A percentile compares a stretch with the other conserved stretches of the same genome.
These are phyloP conservation scores for Corynascus novoguineensis DNA, from an alignment of 495 filamentous ascomycete genomes.

Conservation along the genomic window DNA sequence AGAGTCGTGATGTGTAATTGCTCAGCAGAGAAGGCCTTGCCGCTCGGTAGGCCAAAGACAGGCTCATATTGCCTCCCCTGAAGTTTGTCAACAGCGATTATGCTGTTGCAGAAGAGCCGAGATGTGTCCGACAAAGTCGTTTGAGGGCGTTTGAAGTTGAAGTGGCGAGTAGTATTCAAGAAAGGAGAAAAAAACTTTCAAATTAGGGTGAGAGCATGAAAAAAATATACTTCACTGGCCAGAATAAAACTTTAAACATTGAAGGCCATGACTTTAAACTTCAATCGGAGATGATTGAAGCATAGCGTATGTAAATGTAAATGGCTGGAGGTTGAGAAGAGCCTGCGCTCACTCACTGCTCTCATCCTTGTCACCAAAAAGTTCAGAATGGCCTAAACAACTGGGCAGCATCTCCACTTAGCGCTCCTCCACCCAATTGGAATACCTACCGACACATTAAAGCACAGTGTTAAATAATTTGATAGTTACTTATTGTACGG, in stretches of 20 bases:
- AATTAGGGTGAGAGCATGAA: no score
- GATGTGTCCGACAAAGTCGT: no score
- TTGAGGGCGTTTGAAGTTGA: neutral
- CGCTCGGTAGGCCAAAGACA: conserved; percentile 22
- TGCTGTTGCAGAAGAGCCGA: neutral
- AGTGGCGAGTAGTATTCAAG: neutral
- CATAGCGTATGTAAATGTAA: neutral
- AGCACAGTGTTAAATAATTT: neutral
- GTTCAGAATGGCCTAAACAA: neutral
- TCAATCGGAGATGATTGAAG: neutral
- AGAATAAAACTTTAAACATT: neutral
- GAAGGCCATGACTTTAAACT: neutral
- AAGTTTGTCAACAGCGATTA: neutral
- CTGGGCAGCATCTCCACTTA: neutral
- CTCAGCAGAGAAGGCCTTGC: conserved; percentile 10
- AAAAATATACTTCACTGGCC: no score
- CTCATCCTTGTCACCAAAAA: conserved; percentile 1
- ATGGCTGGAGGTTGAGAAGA: neutral
- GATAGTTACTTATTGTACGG: no score
- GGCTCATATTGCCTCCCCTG: conserved; percentile 15
- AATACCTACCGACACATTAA: neutral
- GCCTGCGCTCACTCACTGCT: neutral
- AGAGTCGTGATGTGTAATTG: conserved; percentile 1
- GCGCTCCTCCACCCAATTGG: neutral
- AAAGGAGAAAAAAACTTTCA: neutral